These are phyloP conservation scores for Reutealis trisperma DNA, from an alignment of 345 rosid species.

Conservation along the genomic window DNA sequence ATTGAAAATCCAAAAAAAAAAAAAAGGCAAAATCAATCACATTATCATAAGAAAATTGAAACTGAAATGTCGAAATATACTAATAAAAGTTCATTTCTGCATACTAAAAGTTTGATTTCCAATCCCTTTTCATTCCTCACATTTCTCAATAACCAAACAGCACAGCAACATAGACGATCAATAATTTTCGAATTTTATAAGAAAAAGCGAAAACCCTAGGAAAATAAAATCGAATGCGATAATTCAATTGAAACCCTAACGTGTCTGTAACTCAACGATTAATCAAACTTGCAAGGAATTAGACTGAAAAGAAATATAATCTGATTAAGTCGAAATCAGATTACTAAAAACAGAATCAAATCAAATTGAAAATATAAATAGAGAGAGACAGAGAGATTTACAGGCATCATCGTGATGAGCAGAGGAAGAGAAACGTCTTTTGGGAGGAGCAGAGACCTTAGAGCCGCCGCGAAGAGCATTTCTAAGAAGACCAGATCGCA, in stretches of 20 bases:
- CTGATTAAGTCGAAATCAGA: background rate
- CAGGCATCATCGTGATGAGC: constrained; percentile 76
- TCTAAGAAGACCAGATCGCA: constrained; percentile 73
- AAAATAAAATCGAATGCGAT: background rate
- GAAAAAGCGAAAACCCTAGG: background rate
- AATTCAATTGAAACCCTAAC: constrained; percentile 3
- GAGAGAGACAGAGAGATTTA: constrained; percentile 29
- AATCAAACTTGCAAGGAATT: background rate
- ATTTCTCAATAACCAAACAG: background rate
- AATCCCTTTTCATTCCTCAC: background rate
- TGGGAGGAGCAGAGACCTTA: constrained; percentile 51
- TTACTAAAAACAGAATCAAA: background rate
- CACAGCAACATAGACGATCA: background rate
- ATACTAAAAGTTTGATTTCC: background rate
- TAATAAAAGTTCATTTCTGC: background rate
- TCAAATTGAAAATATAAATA: background rate
- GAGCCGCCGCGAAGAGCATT: constrained; percentile 55
- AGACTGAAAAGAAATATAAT: background rate
- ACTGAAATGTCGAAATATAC: background rate
- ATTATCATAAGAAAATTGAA: background rate
- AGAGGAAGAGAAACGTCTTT: constrained; percentile 70
- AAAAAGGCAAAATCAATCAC: background rate
- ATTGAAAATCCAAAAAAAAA: too few relatives aligned
- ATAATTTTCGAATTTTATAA: background rate
- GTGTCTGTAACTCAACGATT: constrained; percentile 11